A percentile compares a stretch with the other conserved stretches of the same genome.
Evolutionary conservation across 2,329 filamentous ascomycete genomes (phyloP).

Genomic region (Fusarium nodosum): DNA sequence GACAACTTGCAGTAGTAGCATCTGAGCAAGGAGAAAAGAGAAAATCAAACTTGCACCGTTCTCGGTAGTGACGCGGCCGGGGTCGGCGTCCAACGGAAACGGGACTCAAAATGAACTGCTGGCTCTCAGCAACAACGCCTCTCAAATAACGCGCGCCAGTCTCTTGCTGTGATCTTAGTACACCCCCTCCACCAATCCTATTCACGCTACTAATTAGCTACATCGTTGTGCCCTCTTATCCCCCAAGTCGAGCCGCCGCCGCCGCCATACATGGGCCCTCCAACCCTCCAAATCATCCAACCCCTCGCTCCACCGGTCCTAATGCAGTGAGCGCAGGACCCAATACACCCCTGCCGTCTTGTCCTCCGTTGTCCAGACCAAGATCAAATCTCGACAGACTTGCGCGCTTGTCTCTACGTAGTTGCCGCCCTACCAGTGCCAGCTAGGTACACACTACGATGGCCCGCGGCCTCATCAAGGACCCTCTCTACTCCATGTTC

Average conservation of each 20-base stretch:
- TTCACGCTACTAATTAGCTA: conserved; percentile 44
- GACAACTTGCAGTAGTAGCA: conserved; percentile 40
- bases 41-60: conserved; percentile 38
- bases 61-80: conserved; percentile 46
- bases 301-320: conserved; percentile 51
- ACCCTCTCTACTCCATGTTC: conserved; percentile 57
- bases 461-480: conserved; percentile 47
- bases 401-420: conserved; percentile 50
- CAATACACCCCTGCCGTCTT: conserved; percentile 51
- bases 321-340: conserved; percentile 49
- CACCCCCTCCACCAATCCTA: conserved; percentile 48
- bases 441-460: conserved; percentile 45
- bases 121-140: conserved; percentile 42
- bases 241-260: conserved; percentile 52
- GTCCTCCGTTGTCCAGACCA: conserved; percentile 50
- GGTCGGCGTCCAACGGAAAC: conserved; percentile 47
- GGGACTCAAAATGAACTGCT: conserved; percentile 45
- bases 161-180: conserved; percentile 40
- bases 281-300: conserved; percentile 50
- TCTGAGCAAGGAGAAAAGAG: conserved; percentile 37
- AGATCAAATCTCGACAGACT: conserved; percentile 51
- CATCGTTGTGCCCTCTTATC: conserved; percentile 48
- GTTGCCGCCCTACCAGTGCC: conserved; percentile 49
- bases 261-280: conserved; percentile 49
- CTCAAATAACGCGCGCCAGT: conserved; percentile 43